A percentile compares a stretch with the other conserved stretches of the same genome.
These are phyloP conservation scores for Penicillium alfredii DNA, from an alignment of 495 filamentous ascomycete genomes.

Conservation along the genomic window DNA sequence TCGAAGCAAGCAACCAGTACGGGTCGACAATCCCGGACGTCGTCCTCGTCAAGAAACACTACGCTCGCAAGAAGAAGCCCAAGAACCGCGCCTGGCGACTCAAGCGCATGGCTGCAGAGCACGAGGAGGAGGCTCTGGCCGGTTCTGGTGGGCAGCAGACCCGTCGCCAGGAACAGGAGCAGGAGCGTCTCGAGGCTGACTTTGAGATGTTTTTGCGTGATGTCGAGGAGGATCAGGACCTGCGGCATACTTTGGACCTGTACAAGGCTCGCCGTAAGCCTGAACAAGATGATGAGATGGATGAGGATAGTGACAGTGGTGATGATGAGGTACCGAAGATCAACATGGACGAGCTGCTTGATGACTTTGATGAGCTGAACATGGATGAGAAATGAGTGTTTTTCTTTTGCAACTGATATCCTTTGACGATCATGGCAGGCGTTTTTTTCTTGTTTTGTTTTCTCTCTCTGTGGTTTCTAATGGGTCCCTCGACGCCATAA, in stretches of 20 bases:
- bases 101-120: conserved; percentile 85
- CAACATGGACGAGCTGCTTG: conserved; percentile 76
- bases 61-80: conserved; percentile 80
- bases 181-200: conserved; percentile 77
- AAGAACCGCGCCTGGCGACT: conserved; percentile 85
- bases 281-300: conserved; percentile 53
- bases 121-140: conserved; percentile 56
- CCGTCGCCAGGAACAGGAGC: conserved; percentile 63
- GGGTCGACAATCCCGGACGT: conserved; percentile 81
- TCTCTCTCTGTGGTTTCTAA: conserved; percentile 6
- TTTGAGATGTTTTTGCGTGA: conserved; percentile 97
- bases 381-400: conserved; percentile 46
- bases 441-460: conserved; percentile 15
- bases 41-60: conserved; percentile 92
- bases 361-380: conserved; percentile 80
- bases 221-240: conserved; percentile 90
- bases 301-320: conserved; percentile 55
- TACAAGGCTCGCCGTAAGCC: conserved; percentile 62
- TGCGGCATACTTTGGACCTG: conserved; percentile 73
- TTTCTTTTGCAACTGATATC: conserved; percentile 21
- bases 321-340: conserved; percentile 72
- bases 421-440: conserved; percentile 30
- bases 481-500: conserved; percentile 3
- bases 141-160: conserved; percentile 35
- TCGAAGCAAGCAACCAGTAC: conserved; percentile 65